Conservation (phyloP, 306 rosid species). For the Chamaecrista fasciculata region DNA sequence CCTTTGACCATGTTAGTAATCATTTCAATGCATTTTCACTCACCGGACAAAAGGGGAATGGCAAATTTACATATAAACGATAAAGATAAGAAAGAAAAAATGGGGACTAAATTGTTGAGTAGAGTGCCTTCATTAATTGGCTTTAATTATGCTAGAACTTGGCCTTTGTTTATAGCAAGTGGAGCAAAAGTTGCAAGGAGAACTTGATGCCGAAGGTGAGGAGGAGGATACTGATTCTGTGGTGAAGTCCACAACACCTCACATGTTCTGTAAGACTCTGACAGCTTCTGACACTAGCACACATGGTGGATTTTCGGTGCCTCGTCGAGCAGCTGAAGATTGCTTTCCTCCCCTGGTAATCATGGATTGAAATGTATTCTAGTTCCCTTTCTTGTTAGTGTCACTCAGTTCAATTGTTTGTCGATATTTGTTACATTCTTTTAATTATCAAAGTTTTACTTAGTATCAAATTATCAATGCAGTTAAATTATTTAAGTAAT, state of each 20-base stretch:
- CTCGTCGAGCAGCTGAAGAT: constrained; percentile 96
- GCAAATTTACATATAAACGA: background rate
- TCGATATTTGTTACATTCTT: too few species aligned
- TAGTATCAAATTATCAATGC: too few species aligned
- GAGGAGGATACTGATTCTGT: constrained; percentile 60
- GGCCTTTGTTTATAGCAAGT: constrained; percentile 38
- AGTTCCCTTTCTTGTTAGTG: background rate
- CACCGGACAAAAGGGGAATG: background rate
- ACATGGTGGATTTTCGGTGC: constrained; percentile 97
- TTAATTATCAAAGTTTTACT: background rate
- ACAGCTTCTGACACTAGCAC: constrained; percentile 98
- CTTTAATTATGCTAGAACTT: constrained; percentile 23
- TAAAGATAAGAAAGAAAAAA: background rate
- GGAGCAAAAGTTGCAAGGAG: constrained; percentile 51
- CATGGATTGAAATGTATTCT: constrained; percentile 10
- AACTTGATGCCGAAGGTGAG: constrained; percentile 48
- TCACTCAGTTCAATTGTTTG: background rate
- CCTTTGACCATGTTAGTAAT: background rate
- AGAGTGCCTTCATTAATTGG: background rate
- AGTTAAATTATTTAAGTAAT: background rate
- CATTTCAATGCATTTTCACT: constrained; percentile 2
- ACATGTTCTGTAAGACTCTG: constrained; percentile 96
- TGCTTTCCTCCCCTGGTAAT: constrained; percentile 93
- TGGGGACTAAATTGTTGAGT: background rate
- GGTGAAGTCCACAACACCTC: constrained; percentile 70